Evolutionary conservation across 768 basidiomycete species (phyloP).

Genomic region (Mycena amicta): DNA sequence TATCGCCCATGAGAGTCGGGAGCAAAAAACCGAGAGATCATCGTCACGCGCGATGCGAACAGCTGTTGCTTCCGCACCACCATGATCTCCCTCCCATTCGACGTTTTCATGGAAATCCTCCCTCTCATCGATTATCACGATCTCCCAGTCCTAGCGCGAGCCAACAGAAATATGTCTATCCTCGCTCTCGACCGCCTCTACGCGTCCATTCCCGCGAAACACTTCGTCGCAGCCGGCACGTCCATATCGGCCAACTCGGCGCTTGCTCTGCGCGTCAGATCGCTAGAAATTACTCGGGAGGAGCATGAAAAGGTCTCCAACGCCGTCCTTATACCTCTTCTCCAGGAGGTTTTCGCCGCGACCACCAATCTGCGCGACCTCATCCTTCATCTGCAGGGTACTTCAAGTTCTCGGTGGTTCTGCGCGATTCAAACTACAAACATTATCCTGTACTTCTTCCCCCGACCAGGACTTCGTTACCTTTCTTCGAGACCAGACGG

Average conservation of each 20-base stretch:
- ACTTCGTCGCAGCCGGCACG: conserved; percentile 6
- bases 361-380: conserved; percentile 11
- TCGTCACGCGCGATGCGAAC: no score
- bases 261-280: conserved; percentile 10
- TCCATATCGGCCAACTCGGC: conserved; percentile 6
- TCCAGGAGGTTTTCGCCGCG: conserved; percentile 4
- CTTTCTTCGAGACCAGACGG: conserved; percentile 11
- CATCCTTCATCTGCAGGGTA: conserved; percentile 11
- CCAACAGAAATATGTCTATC: conserved; percentile 11
- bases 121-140: conserved; percentile 2
- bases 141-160: conserved; percentile 7
- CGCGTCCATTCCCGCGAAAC: conserved; percentile 1
- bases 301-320: not conserved
- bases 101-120: conserved; percentile 18
- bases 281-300: conserved; percentile 2
- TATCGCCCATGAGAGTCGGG: no score
- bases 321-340: conserved; percentile 2
- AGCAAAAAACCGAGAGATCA: no score
- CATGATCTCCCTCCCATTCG: conserved; percentile 16
- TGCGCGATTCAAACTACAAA: conserved; percentile 4
- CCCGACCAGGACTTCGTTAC: conserved; percentile 4
- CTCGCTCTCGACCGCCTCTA: conserved; percentile 12
- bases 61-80: not conserved
- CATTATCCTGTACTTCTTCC: conserved; percentile 7
- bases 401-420: conserved; percentile 7